Percentiles rank a stretch among this genome's conserved stretches.
Conservation (phyloP, 345 rosid species). For the Pugionium dolabratum region DNA sequence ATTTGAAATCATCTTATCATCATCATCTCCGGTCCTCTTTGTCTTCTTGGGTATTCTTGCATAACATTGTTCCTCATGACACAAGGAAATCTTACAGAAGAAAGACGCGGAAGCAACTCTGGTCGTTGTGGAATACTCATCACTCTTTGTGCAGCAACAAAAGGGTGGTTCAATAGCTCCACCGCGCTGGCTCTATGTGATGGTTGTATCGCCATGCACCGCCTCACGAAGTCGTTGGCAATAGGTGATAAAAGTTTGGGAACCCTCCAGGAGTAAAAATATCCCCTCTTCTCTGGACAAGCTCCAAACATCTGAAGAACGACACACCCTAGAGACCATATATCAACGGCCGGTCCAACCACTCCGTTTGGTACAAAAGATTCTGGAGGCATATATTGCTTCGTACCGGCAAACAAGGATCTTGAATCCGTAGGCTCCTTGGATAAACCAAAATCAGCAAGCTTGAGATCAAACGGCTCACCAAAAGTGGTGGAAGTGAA, state of each 20-base stretch:
- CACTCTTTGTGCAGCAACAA: background rate
- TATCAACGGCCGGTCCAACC: background rate
- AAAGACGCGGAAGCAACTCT: too few relatives aligned
- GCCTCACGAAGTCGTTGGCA: background rate
- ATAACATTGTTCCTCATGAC: background rate
- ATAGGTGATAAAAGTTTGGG: background rate
- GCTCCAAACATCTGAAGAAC: conserved; percentile 26
- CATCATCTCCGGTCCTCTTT: too few relatives aligned
- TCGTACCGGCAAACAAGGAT: background rate
- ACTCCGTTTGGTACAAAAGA: background rate
- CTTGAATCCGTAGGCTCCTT: background rate
- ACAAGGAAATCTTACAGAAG: too few relatives aligned
- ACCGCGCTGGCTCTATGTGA: background rate
- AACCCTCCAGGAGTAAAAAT: background rate
- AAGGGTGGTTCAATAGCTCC: background rate
- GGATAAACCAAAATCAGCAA: background rate
- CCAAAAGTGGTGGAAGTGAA: background rate
- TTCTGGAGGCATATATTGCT: background rate
- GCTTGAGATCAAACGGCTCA: conserved; percentile 1
- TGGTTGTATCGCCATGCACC: background rate
- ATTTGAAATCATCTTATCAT: too few relatives aligned
- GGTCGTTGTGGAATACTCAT: background rate
- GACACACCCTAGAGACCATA: conserved; percentile 23
- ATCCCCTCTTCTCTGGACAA: background rate
- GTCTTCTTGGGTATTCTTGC: too few relatives aligned